Conservation (phyloP, 1,284 basidiomycete genomes). For the Tilletiopsis washingtonensis region DNA sequence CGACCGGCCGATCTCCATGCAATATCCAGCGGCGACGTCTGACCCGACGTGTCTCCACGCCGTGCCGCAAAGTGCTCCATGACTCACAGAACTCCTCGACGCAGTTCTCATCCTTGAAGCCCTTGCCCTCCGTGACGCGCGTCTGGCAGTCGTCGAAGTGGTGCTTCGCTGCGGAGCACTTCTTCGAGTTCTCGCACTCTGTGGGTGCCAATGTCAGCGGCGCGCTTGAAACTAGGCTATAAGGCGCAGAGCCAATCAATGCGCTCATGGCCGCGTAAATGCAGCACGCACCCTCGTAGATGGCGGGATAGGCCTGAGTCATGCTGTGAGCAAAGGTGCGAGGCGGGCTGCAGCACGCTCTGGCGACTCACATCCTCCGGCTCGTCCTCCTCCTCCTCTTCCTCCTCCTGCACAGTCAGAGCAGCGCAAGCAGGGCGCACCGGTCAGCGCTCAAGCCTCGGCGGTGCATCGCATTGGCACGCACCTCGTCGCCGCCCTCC, state of each 20-base stretch:
- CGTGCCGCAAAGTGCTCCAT: neutral
- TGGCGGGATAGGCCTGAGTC: conserved; percentile 4
- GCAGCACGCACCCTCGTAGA: conserved; percentile 12
- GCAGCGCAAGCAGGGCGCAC: conserved; percentile 1
- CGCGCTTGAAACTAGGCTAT: neutral
- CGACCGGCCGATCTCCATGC: neutral
- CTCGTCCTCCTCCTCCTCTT: conserved; percentile 34
- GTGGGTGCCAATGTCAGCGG: too few species aligned
- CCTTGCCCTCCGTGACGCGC: conserved; percentile 42
- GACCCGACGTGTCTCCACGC: too few species aligned
- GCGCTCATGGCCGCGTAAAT: neutral
- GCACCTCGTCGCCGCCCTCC: conserved; percentile 9
- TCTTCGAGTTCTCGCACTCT: conserved; percentile 45
- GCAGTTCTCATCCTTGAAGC: conserved; percentile 44
- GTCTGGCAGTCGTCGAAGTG: conserved; percentile 47
- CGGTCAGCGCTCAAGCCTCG: neutral
- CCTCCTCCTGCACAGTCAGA: conserved; percentile 14
- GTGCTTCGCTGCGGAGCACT: conserved; percentile 39
- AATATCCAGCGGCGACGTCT: too few species aligned
- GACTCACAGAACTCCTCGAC: conserved; percentile 46
- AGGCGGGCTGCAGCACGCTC: too few species aligned
- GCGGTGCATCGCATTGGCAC: conserved; percentile 4
- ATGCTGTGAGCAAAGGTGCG: neutral
- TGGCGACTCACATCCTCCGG: conserved; percentile 40
- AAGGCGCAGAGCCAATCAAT: too few species aligned